Conservation (phyloP, 1,139 yeast genomes). For the Arxiozyma heterogenica region DNA sequence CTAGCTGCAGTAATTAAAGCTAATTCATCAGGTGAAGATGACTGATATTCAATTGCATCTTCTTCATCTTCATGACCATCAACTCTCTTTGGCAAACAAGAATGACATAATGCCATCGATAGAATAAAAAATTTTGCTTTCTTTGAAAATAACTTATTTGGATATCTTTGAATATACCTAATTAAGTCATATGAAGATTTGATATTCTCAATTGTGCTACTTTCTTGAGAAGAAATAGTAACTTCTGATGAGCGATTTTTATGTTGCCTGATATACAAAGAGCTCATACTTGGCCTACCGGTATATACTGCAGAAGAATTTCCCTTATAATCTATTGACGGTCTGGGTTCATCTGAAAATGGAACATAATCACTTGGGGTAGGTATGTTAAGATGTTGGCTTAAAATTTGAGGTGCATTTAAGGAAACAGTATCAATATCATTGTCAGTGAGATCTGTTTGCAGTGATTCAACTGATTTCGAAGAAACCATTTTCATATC, state of each 20-base stretch:
- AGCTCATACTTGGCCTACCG: constrained; percentile 49
- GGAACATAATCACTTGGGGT: not conserved
- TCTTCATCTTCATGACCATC: constrained; percentile 35
- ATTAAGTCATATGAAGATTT: constrained; percentile 56
- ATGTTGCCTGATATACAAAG: constrained; percentile 17
- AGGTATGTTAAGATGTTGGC: not conserved
- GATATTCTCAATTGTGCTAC: constrained; percentile 14
- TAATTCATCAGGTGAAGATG: constrained; percentile 92
- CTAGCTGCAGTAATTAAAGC: constrained; percentile 92
- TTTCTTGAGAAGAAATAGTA: constrained; percentile 11
- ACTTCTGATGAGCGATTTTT: constrained; percentile 14
- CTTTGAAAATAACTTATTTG: constrained; percentile 59
- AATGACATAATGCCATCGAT: constrained; percentile 78
- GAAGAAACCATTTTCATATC: constrained; percentile 43
- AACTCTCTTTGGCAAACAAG: constrained; percentile 64
- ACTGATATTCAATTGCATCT: constrained; percentile 59
- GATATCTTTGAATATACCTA: constrained; percentile 59
- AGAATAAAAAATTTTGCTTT: constrained; percentile 72
- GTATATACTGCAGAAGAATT: constrained; percentile 33
- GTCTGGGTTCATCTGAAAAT: constrained; percentile 9
- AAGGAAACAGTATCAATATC: constrained; percentile 12
- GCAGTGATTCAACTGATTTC: constrained; percentile 6
- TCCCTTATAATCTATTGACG: constrained; percentile 34
- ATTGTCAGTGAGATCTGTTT: constrained; percentile 10
- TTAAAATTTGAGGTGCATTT: not conserved